These are phyloP conservation scores for Epichloe scottii DNA, from an alignment of 2,329 filamentous ascomycete species.

Conservation along the genomic window DNA sequence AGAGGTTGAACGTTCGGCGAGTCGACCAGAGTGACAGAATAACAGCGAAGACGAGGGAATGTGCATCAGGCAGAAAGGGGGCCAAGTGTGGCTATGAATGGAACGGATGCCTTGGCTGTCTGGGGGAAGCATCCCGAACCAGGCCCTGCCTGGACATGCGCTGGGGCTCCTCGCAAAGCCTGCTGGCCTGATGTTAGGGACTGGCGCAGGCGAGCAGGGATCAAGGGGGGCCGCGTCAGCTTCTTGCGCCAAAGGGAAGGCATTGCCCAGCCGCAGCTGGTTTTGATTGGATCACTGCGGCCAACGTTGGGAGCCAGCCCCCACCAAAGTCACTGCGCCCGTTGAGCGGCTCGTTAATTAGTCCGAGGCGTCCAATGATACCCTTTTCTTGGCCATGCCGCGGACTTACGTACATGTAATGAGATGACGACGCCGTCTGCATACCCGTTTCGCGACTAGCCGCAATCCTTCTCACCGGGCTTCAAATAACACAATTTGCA, in stretches of 20 bases:
- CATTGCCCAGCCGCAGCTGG: not conserved
- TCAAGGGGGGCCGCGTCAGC: slow-evolving; percentile 16
- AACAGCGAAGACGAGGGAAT: slow-evolving; percentile 8
- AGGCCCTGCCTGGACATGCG: slow-evolving; percentile 6
- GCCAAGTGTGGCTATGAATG: slow-evolving; percentile 20
- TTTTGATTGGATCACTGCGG: not conserved
- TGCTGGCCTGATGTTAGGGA: not conserved
- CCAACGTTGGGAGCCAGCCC: not conserved
- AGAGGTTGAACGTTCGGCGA: not conserved
- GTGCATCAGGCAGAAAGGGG: slow-evolving; percentile 18
- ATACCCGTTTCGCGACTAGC: slow-evolving; percentile 1
- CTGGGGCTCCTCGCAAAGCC: slow-evolving; percentile 4
- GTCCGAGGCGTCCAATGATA: not conserved
- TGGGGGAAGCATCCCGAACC: slow-evolving; percentile 1
- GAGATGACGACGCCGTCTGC: slow-evolving; percentile 8
- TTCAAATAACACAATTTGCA: not conserved
- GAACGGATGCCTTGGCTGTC: slow-evolving; percentile 16
- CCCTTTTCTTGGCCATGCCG: not conserved
- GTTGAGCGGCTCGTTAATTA: not conserved
- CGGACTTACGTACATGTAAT: not conserved
- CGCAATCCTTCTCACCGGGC: not conserved
- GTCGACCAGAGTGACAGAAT: not conserved
- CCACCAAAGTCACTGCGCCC: not conserved
- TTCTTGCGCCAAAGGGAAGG: slow-evolving; percentile 6
- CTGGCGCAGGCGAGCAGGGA: slow-evolving; percentile 10